Evolutionary conservation across 306 rosid genomes (phyloP), one percentile per base, ranked within the genome.

Genomic region (Sphenostylis stenocarpa): DNA sequence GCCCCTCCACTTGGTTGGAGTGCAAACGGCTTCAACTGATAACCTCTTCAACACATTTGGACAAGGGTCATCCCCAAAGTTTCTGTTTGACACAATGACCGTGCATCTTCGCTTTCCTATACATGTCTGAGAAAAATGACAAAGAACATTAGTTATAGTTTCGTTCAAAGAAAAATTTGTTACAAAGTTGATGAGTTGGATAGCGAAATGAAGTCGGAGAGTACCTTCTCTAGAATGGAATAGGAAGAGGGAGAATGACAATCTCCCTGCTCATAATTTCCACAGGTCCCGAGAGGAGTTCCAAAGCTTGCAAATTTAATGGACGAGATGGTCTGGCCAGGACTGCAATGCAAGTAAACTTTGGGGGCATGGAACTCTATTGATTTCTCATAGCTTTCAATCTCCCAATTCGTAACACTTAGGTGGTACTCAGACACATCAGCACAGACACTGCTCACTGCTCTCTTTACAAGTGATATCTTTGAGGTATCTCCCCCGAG

Each of bases 251-350:
- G 55, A 49, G 99, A 89, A 76, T 96, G 99, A 84, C 99, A 96
- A 60, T 77, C 72, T 83, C 99, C 99, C 67, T 91, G 86, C 78
- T 91, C 96, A 88, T 91, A 96, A 61, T 66, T 93, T 55, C 99
- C 99, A 79, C 99, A 96, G 29, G 99, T 91, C 34, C 99, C 99
- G 3, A 81, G 68, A 78, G 99, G 98, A 34, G 98, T 96, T 75
- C 99, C 99, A 74, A 96, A 96, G 87, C 99, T 96, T 56, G 99
- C 99, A 53, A 96, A 96, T 83, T 93, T 93, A 36, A 96, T 91
- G 85, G 96, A 87, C 82, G 98, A 79, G 48, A 96, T 96, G 64
- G 88, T 70, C 51, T 96, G 93, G 64, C 96, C 99, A 58, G 80
- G 76, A 76, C 82, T 86, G 70, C 99, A 96, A 67, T 83, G 91